A percentile compares a stretch with the other conserved stretches of the same genome.
These are phyloP conservation scores for Ceratobasidium sp. DNA, from an alignment of 1,284 basidiomycete genomes.

Conservation along the genomic window DNA sequence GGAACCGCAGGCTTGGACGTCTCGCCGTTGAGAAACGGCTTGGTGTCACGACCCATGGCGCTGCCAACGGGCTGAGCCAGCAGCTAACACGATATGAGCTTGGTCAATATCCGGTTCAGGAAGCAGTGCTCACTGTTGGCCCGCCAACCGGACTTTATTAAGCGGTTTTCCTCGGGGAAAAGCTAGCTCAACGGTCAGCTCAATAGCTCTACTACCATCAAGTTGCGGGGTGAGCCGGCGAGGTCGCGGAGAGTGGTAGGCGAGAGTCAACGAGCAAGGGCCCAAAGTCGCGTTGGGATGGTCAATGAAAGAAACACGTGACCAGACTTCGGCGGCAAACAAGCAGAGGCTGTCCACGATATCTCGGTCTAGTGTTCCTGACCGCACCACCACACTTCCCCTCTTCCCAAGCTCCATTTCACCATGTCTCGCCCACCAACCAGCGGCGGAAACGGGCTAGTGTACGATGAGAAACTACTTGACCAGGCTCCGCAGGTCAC, in stretches of 20 bases:
- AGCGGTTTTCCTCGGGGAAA: not conserved
- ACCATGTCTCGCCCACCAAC: conserved; percentile 9
- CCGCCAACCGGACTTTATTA: not conserved
- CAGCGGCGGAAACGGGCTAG: not conserved
- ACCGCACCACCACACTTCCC: conserved; percentile 10
- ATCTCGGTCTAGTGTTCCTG: not conserved
- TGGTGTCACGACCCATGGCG: conserved; percentile 26
- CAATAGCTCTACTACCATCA: not conserved
- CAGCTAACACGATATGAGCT: not conserved
- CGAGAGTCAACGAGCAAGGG: not conserved
- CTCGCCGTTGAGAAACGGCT: conserved; percentile 8
- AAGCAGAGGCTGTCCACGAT: not conserved
- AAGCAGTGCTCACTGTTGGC: not conserved
- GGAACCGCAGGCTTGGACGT: conserved; percentile 13
- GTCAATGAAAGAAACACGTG: conserved; percentile 17
- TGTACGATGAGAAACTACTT: conserved; percentile 24
- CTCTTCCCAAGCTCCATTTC: not conserved
- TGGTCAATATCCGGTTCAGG: not conserved
- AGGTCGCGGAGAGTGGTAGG: not conserved
- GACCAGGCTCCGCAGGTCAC: conserved; percentile 20
- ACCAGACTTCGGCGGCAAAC: not conserved
- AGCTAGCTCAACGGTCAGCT: not conserved
- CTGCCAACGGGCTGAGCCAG: not conserved
- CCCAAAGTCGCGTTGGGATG: not conserved
- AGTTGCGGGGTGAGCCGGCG: not conserved